Conservation (phyloP, 139 green algal species). For the Marvania coccoides region DNA sequence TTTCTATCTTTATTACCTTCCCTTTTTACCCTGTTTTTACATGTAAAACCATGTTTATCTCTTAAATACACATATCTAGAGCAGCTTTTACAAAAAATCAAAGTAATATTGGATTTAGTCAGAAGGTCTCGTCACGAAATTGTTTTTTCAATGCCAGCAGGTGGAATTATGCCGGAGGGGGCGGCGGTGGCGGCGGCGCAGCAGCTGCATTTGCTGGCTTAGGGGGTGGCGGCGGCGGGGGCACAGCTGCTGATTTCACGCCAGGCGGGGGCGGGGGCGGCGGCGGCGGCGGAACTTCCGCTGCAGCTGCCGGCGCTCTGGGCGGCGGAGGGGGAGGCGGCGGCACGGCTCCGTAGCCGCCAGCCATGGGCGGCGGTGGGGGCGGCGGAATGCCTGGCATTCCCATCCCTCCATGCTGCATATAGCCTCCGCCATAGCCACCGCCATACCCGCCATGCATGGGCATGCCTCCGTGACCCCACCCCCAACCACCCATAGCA, state of each 20-base stretch:
- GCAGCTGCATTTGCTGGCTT: neutral
- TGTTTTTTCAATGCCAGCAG: too few relatives aligned
- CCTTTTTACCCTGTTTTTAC: neutral
- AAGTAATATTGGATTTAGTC: neutral
- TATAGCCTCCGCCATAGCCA: neutral
- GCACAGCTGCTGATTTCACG: neutral
- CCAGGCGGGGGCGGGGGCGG: neutral
- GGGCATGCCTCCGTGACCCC: neutral
- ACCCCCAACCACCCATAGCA: too few relatives aligned
- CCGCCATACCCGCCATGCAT: neutral
- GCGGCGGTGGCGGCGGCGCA: neutral
- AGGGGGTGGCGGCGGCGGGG: neutral
- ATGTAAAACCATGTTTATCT: neutral
- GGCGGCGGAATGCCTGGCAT: neutral
- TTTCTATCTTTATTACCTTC: neutral
- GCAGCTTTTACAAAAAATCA: neutral
- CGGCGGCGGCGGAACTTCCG: neutral
- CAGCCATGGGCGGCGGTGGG: neutral
- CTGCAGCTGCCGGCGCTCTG: neutral
- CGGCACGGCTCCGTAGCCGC: neutral
- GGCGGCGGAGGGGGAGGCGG: constrained; percentile 3
- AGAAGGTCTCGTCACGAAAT: neutral
- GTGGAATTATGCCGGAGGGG: neutral
- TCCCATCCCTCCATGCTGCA: neutral
- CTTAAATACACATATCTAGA: neutral